phyloP scores from a whole-genome alignment of 768 basidiomycete species.

The Boletus subparvulus region DNA sequence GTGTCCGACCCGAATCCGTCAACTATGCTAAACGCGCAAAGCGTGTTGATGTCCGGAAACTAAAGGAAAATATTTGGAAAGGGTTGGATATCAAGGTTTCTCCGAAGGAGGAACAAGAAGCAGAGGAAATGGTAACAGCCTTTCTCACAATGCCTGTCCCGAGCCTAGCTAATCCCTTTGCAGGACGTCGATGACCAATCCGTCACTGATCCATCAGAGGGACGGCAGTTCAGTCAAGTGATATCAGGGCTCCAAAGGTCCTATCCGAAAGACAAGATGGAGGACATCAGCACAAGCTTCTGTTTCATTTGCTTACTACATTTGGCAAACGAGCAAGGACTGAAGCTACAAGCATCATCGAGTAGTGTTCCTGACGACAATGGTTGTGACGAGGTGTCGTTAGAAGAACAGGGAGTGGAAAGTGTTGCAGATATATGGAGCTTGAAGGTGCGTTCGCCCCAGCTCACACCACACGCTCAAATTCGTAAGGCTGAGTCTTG shows the following conservation, averaged over 20 bases:
- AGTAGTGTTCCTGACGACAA: slow-evolving; percentile 37
- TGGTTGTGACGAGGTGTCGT: slow-evolving; percentile 32
- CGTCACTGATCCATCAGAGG: slow-evolving; percentile 64
- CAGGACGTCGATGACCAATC: slow-evolving; percentile 56
- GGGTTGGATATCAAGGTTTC: slow-evolving; percentile 75
- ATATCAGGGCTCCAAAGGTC: slow-evolving; percentile 76
- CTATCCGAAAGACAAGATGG: slow-evolving; percentile 93
- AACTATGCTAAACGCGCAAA: slow-evolving; percentile 96
- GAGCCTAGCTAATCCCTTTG: not conserved
- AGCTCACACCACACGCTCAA: not conserved
- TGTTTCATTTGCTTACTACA: slow-evolving; percentile 98
- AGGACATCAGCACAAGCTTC: slow-evolving; percentile 98
- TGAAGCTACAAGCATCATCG: slow-evolving; percentile 67
- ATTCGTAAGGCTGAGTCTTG: not conserved
- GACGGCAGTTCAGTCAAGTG: slow-evolving; percentile 74
- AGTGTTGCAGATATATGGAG: slow-evolving; percentile 73
- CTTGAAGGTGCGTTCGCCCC: slow-evolving; percentile 54
- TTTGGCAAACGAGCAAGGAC: slow-evolving; percentile 93
- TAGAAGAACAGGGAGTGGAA: slow-evolving; percentile 39
- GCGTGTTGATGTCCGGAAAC: slow-evolving; percentile 90
- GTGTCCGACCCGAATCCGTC: slow-evolving; percentile 83
- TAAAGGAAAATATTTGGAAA: slow-evolving; percentile 99
- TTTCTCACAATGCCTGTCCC: not conserved
- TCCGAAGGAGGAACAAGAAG: slow-evolving; percentile 38
- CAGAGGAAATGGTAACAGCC: slow-evolving; percentile 53